These are phyloP conservation scores for Aspergillus panamensis DNA, from an alignment of 495 filamentous ascomycete species.

Conservation along the genomic window DNA sequence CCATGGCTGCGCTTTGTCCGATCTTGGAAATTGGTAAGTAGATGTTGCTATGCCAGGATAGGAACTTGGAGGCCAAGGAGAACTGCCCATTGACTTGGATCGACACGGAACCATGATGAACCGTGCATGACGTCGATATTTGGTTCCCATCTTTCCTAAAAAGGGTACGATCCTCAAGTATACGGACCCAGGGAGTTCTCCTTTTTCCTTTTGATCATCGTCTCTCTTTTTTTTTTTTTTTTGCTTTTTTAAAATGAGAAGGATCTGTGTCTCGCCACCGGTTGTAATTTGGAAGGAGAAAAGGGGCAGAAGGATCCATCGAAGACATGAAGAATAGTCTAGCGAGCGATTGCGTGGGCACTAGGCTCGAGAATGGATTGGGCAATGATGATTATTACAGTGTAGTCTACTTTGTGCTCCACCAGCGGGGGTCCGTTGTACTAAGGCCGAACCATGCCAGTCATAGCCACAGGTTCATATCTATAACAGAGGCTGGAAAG, in stretches of 20 bases:
- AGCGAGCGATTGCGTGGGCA: conserved; percentile 6
- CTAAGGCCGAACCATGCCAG: background rate
- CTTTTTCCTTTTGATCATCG: conserved; percentile 9
- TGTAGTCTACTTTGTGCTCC: conserved; percentile 6
- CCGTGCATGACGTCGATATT: conserved; percentile 26
- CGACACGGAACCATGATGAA: conserved; percentile 20
- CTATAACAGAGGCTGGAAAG: background rate
- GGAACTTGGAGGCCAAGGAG: background rate
- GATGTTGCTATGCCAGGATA: too few relatives aligned
- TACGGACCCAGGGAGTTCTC: conserved; percentile 11
- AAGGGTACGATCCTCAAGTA: conserved; percentile 5
- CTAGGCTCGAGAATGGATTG: conserved; percentile 6
- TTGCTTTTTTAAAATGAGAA: background rate
- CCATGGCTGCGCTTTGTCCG: too few relatives aligned
- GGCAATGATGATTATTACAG: conserved; percentile 13
- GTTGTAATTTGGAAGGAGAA: conserved; percentile 11
- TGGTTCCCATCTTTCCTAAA: conserved; percentile 4
- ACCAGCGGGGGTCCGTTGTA: conserved; percentile 10
- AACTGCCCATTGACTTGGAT: conserved; percentile 8
- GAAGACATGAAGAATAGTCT: conserved; percentile 13
- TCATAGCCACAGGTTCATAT: conserved; percentile 14
- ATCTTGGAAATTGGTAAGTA: too few relatives aligned
- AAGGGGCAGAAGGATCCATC: conserved; percentile 9
- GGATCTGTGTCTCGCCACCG: conserved; percentile 15
- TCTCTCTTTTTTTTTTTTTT: background rate